These are phyloP conservation scores for Cnidoscolus chayamansa DNA, from an alignment of 441 rosid genomes.

Conservation along the genomic window DNA sequence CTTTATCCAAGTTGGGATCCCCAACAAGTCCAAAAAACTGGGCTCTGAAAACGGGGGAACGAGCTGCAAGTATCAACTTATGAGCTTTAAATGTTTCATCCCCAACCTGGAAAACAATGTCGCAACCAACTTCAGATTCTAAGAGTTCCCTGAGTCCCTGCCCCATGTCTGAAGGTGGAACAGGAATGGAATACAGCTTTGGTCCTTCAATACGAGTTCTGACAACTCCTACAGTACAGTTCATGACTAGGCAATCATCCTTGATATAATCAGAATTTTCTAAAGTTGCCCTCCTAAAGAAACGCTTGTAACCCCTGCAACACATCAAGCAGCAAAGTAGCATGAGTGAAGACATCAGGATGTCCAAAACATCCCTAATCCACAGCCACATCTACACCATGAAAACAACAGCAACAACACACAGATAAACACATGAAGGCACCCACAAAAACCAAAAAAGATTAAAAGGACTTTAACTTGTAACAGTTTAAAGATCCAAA, in stretches of 20 bases:
- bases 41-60: constrained; percentile 78
- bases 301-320: constrained; percentile 87
- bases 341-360: background rate
- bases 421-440: background rate
- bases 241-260: constrained; percentile 67
- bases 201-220: constrained; percentile 71
- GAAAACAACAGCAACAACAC: no score
- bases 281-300: constrained; percentile 52
- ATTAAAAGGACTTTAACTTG: background rate
- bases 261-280: constrained; percentile 71
- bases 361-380: background rate
- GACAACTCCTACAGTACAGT: constrained; percentile 85
- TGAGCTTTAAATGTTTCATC: constrained; percentile 71
- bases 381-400: background rate
- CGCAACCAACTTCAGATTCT: constrained; percentile 72
- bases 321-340: constrained; percentile 11
- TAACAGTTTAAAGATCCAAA: background rate
- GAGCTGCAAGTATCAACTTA: constrained; percentile 69
- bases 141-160: constrained; percentile 61
- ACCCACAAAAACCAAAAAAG: no score
- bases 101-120: constrained; percentile 64
- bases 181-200: constrained; percentile 50
- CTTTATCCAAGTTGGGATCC: constrained; percentile 50
- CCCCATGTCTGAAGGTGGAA: constrained; percentile 75
- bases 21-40: constrained; percentile 81